Conservation (phyloP, 73 alveolate genomes). For the Paramecium octaurelia region DNA sequence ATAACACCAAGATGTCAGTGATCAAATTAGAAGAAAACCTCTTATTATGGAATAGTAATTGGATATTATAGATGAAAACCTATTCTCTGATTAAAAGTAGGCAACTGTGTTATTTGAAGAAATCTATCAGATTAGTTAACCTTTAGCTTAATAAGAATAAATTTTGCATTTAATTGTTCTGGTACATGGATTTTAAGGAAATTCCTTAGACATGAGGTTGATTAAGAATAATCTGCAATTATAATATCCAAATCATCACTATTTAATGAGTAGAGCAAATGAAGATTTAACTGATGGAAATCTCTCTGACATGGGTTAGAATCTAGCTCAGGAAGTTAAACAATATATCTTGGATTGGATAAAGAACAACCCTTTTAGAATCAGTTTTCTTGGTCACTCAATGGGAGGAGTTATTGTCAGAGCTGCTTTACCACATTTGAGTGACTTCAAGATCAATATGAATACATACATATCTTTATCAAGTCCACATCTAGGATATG, state of each 20-base stretch:
- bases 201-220: constrained; percentile 96
- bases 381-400: constrained; percentile 94
- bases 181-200: constrained; percentile 99
- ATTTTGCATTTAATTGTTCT: constrained; percentile 92
- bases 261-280: constrained; percentile 88
- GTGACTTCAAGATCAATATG: constrained; percentile 89
- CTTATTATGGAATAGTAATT: background rate
- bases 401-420: constrained; percentile 95
- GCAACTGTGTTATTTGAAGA: constrained; percentile 14
- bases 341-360: constrained; percentile 77
- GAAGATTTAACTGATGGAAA: constrained; percentile 97
- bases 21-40: constrained; percentile 12
- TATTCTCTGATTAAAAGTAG: background rate
- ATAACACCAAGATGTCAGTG: background rate
- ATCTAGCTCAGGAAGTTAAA: constrained; percentile 94
- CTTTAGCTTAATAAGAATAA: background rate
- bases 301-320: constrained; percentile 97
- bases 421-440: constrained; percentile 89
- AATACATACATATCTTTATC: constrained; percentile 92
- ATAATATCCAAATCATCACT: constrained; percentile 95
- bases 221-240: constrained; percentile 93
- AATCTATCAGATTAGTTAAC: background rate
- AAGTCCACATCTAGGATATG: constrained; percentile 98
- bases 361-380: constrained; percentile 71
- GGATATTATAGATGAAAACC: background rate